Evolutionary conservation across 2,329 filamentous ascomycete species (phyloP).

Genomic region (Xylariaceae sp.): DNA sequence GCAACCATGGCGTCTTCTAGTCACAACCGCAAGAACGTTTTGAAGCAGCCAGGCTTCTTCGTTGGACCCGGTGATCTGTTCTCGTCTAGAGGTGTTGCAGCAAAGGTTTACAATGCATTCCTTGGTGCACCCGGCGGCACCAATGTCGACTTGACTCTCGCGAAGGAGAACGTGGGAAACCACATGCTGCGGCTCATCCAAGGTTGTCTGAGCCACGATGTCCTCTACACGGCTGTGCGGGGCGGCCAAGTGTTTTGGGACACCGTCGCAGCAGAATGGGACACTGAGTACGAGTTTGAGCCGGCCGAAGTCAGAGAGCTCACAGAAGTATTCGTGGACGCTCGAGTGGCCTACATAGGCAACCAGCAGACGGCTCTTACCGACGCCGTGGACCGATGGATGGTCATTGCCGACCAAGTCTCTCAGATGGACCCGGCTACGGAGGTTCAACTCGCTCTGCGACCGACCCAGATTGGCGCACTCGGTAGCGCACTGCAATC

Average conservation of each 20-base stretch:
- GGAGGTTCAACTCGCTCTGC: neutral
- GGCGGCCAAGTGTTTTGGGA: slow-evolving; percentile 1
- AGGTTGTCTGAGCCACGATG: neutral
- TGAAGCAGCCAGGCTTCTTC: slow-evolving; percentile 2
- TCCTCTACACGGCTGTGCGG: neutral
- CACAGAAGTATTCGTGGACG: neutral
- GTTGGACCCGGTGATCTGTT: neutral
- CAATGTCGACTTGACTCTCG: neutral
- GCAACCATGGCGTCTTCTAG: too few species aligned
- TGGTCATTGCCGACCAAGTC: neutral
- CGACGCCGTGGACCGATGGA: neutral
- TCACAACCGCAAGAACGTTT: slow-evolving; percentile 7
- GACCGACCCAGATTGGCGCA: neutral
- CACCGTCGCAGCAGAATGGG: neutral
- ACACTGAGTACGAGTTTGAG: neutral
- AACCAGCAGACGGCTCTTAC: neutral
- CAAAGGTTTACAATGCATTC: slow-evolving; percentile 1
- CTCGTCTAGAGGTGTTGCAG: slow-evolving; percentile 2
- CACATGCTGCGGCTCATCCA: neutral
- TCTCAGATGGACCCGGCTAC: neutral
- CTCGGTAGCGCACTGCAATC: neutral
- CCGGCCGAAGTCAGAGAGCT: neutral
- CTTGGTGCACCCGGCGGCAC: neutral
- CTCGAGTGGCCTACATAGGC: neutral
- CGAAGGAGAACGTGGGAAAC: neutral